Base-by-base conservation (phyloP, 805 yeast species). In the Schwanniomyces sp. region DNA sequence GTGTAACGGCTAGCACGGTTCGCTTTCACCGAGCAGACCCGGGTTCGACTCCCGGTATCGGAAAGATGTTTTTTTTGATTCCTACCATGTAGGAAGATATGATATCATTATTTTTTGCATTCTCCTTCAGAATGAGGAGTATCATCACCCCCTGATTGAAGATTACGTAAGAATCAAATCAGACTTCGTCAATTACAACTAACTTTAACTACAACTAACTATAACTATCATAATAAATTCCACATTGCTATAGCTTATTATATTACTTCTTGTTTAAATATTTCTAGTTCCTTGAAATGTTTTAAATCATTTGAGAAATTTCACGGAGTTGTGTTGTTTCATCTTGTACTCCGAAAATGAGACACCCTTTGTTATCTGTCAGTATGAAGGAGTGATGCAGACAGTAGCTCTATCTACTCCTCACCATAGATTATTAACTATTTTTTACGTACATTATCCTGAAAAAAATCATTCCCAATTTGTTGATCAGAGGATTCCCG, bases 41-140 rank as follows among this genome's bases (percentile, higher is more conserved):
- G 88, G 87, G 88, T 83, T 84, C 88, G 86, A 83, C 85, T 82
- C 88, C 88, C 88, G 85, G 88, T 76, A 82, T 81, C 86, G 88
- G 88, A 82, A 78, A n/a, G n/a, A n/a, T n/a, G n/a, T n/a, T 47
- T 49, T 52, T 48, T 17, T 38, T 30, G 32, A 12, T 14, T 7
- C 5, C 14, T 26, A 27, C 6, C 30, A 27, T 29, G n/a, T 11
- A 12, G 12, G 7, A 29, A 12, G 16, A 6, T 29, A 29, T 12
- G 34, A 29, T 29, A 6, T 12, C 34, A 29, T 29, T 7, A 32
- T 14, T 32, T 32, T 32, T 32, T 14, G 7, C 17, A 32, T 32
- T 32, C 18, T 32, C 17, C 34, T 16, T 14, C 36, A 32, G 11
- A 16, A 32, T 32, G 36, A 32, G 36, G 36, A 32, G 36, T 30